Conservation (phyloP, 2,329 filamentous ascomycete species). For the Fusarium musae region DNA sequence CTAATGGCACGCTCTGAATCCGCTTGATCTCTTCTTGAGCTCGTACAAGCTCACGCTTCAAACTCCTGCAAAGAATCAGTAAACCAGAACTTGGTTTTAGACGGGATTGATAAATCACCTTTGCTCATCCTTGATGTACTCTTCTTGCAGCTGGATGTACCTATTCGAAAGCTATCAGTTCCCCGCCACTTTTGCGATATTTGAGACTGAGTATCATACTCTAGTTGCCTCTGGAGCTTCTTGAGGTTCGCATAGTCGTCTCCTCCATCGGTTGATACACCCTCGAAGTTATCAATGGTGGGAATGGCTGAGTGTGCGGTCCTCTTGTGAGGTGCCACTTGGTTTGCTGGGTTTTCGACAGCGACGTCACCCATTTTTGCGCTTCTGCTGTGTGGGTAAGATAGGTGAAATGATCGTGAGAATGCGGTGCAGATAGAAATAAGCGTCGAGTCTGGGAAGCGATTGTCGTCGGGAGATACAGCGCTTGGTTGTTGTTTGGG, state of each 20-base stretch:
- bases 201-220: slow-evolving; percentile 65
- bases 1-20: slow-evolving; percentile 96
- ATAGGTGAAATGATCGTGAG: neutral
- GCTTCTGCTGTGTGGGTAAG: slow-evolving; percentile 15
- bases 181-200: slow-evolving; percentile 1
- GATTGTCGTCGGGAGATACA: slow-evolving; percentile 19
- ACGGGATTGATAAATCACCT: slow-evolving; percentile 61
- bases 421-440: neutral
- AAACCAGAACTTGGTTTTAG: neutral
- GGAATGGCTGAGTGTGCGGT: slow-evolving; percentile 82
- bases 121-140: slow-evolving; percentile 99
- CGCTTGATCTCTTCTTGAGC: slow-evolving; percentile 99
- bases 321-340: slow-evolving; percentile 82
- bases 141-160: slow-evolving; percentile 97
- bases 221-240: slow-evolving; percentile 94
- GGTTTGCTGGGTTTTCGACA: slow-evolving; percentile 83
- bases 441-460: neutral
- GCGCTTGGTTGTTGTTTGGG: slow-evolving; percentile 25
- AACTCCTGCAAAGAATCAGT: slow-evolving; percentile 68
- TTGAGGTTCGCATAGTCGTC: slow-evolving; percentile 97
- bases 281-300: slow-evolving; percentile 90
- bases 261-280: slow-evolving; percentile 79
- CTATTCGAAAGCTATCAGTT: slow-evolving; percentile 56
- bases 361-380: slow-evolving; percentile 84
- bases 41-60: slow-evolving; percentile 96